Evolutionary conservation across 2,329 filamentous ascomycete genomes (phyloP), one percentile per base, ranked within the genome.

Genomic region (Leptographium procerum): DNA sequence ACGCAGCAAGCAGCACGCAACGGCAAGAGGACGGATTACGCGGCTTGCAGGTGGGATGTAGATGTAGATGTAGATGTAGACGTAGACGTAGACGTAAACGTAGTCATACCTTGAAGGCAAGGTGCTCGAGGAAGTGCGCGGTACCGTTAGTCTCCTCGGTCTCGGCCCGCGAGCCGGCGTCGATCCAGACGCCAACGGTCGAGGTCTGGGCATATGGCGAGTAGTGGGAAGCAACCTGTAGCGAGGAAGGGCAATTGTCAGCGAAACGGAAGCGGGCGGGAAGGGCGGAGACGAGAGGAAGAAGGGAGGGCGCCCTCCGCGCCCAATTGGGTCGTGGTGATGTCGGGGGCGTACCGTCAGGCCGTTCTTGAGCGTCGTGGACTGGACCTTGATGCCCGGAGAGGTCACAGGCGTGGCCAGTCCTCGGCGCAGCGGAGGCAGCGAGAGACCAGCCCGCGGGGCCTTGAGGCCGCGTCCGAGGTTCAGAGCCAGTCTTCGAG

Each of bases 91-190:
- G n/a, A n/a, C n/a, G n/a, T n/a, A n/a, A n/a, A n/a, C n/a, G n/a
- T n/a, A n/a, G n/a, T n/a, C 43, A 19, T 82, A 95, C 91, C 89
- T 99, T 99, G 86, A 99, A 99, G 69, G 95, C 95, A 75, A 99
- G 84, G 81, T 99, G 94, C 83, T 99, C 94, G 69, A 99, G 85
- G 83, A 99, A 99, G 81, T 99, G 94, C 71, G 94, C 94, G 69
- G 94, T 99, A 77, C 94, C 94, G 80, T 97, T 99, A 72, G 89
- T 97, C 84, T 91, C 91, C 78, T 94, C 86, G 68, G 94, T 99
- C 83, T 99, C 94, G 74, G 94, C 91, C 76, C 94, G 85, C 76
- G 91, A 96, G 73, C 94, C 94, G 74, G 95, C 92, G 78, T 99
- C 95, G 75, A 99, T 99, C 91, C 94, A 99, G 66, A 99, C 90